Percentiles rank a stretch among this genome's conserved stretches.
phyloP scores from a whole-genome alignment of 345 rosid genomes.

The Cardamine chenopodiifolia region DNA sequence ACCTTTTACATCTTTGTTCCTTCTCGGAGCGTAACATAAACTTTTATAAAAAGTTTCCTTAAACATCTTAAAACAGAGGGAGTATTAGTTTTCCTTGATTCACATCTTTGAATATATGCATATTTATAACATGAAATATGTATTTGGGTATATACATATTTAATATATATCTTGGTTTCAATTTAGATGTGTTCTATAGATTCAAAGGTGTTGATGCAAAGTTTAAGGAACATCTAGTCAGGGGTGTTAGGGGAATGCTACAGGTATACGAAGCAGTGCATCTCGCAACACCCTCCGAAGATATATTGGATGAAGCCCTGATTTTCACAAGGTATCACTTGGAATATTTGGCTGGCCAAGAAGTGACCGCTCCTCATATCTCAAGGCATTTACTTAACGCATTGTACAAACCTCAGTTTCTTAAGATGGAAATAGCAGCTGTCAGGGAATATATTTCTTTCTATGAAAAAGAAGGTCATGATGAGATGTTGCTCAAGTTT shows the following conservation, averaged over 20 bases:
- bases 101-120: not conserved
- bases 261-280: not conserved
- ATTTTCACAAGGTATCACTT: constrained; percentile 12
- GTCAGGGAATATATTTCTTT: constrained; percentile 1
- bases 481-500: constrained; percentile 22
- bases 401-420: not conserved
- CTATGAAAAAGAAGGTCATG: constrained; percentile 12
- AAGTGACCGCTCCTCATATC: not conserved
- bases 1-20: too few species aligned
- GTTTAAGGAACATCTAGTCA: not conserved
- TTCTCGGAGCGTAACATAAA: too few species aligned
- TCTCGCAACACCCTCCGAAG: not conserved
- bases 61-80: too few species aligned
- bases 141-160: not conserved
- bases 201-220: constrained; percentile 4
- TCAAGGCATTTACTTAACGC: not conserved
- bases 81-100: too few species aligned
- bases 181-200: not conserved
- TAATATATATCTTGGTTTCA: not conserved
- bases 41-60: too few species aligned
- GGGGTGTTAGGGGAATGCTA: not conserved
- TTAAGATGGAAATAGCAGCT: not conserved
- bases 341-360: not conserved
- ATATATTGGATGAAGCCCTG: constrained; percentile 6
- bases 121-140: not conserved